A percentile compares a stretch with the other conserved stretches of the same genome.
phyloP scores from a whole-genome alignment of 2,329 filamentous ascomycete species.

The Aureobasidium pullulans region DNA sequence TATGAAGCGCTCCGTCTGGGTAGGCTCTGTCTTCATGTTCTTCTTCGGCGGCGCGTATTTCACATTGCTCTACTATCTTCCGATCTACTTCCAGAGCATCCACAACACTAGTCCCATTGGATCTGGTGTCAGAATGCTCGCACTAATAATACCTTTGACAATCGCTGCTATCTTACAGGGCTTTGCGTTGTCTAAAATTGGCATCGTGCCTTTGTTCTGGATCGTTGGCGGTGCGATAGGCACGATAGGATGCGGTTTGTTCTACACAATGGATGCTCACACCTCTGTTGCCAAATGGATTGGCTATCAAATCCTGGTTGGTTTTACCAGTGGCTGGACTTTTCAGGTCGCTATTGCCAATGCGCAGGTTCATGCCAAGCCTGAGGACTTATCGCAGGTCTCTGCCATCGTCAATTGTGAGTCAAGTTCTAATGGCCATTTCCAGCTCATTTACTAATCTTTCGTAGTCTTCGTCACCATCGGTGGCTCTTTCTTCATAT shows the following conservation, averaged over 20 bases:
- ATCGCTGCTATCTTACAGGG: background rate
- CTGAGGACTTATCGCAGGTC: conserved; percentile 32
- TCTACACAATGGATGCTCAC: conserved; percentile 33
- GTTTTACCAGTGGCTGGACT: conserved; percentile 35
- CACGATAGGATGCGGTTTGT: conserved; percentile 27
- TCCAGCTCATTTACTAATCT: background rate
- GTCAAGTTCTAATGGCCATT: background rate
- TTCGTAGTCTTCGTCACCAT: conserved; percentile 31
- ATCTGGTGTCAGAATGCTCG: background rate
- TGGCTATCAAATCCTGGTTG: conserved; percentile 41
- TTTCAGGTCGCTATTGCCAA: conserved; percentile 37
- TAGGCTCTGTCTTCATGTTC: conserved; percentile 26
- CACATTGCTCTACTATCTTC: conserved; percentile 38
- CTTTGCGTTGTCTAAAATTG: background rate
- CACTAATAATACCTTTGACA: background rate
- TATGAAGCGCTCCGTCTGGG: background rate
- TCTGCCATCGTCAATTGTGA: conserved; percentile 21
- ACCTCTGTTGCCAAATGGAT: conserved; percentile 37
- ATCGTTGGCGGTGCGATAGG: background rate
- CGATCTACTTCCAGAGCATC: conserved; percentile 45
- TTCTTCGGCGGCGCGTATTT: conserved; percentile 39
- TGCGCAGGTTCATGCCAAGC: conserved; percentile 30
- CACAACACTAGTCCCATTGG: conserved; percentile 35
- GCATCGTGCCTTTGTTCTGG: background rate
- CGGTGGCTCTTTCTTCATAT: conserved; percentile 37